A percentile compares a stretch with the other conserved stretches of the same genome.
phyloP scores from a whole-genome alignment of 1,284 basidiomycete species.

The Psilocybe mexicana region DNA sequence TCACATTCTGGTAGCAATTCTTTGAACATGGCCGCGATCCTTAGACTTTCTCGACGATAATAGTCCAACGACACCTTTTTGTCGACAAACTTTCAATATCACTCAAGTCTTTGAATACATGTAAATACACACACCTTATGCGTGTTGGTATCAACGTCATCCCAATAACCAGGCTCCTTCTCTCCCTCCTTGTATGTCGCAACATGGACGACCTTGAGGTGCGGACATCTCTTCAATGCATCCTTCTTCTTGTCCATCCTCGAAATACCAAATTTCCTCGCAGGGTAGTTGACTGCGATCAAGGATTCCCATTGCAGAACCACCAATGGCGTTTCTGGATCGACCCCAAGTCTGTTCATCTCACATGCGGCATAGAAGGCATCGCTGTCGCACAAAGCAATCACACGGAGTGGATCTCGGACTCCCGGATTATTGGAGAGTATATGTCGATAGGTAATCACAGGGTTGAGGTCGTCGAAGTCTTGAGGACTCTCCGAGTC shows the following conservation, averaged over 20 bases:
- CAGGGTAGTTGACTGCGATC: slow-evolving; percentile 97
- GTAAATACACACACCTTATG: slow-evolving; percentile 74
- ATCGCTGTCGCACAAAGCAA: slow-evolving; percentile 93
- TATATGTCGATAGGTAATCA: slow-evolving; percentile 74
- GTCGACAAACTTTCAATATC: no score
- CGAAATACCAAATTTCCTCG: slow-evolving; percentile 86
- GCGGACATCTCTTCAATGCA: slow-evolving; percentile 84
- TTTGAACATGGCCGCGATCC: slow-evolving; percentile 87
- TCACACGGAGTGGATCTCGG: slow-evolving; percentile 69
- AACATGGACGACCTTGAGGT: slow-evolving; percentile 87
- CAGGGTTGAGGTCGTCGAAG: slow-evolving; percentile 60
- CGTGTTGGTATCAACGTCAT: slow-evolving; percentile 81
- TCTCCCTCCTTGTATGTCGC: slow-evolving; percentile 94
- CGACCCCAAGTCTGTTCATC: slow-evolving; percentile 77
- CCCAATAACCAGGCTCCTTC: slow-evolving; percentile 86
- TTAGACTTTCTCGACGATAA: slow-evolving; percentile 88
- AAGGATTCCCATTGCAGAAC: slow-evolving; percentile 91
- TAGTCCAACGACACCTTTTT: slow-evolving; percentile 91
- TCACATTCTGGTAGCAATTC: slow-evolving; percentile 66
- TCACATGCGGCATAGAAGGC: slow-evolving; percentile 94
- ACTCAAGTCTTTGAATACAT: neutral
- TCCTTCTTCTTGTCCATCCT: slow-evolving; percentile 79
- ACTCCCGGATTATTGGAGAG: slow-evolving; percentile 63
- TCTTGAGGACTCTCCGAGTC: slow-evolving; percentile 28
- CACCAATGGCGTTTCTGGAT: slow-evolving; percentile 77